Evolutionary conservation across 1,284 basidiomycete genomes (phyloP).

Genomic region (Anthracocystis walkeri): DNA sequence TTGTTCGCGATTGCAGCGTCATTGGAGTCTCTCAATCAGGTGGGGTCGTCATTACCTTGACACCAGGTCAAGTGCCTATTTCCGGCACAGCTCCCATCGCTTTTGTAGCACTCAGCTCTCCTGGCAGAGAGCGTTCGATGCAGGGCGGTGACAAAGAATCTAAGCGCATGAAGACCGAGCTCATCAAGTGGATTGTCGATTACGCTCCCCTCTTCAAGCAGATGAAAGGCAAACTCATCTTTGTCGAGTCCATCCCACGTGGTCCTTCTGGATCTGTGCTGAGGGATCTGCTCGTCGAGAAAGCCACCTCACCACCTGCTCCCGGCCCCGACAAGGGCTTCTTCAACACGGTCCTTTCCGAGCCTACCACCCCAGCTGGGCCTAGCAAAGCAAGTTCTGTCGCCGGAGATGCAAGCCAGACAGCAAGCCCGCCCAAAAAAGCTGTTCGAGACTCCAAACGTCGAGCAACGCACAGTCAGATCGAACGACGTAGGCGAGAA

Average conservation of each 20-base stretch:
- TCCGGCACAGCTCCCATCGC: conserved; percentile 19
- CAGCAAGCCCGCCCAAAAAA: conserved; percentile 35
- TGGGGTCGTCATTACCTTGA: conserved; percentile 17
- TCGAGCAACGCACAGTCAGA: conserved; percentile 64
- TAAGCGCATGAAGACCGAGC: conserved; percentile 45
- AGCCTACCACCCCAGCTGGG: conserved; percentile 16
- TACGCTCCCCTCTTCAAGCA: conserved; percentile 35
- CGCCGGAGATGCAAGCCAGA: conserved; percentile 1
- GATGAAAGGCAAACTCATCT: conserved; percentile 43
- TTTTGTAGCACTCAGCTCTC: conserved; percentile 37
- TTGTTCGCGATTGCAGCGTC: conserved; percentile 47
- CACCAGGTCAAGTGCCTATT: background rate
- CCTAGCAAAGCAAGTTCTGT: conserved; percentile 10
- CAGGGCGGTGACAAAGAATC: conserved; percentile 49
- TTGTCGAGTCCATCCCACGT: conserved; percentile 43
- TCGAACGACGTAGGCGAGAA: conserved; percentile 66
- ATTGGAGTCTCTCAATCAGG: conserved; percentile 29
- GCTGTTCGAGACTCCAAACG: conserved; percentile 55
- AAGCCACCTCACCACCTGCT: conserved; percentile 23
- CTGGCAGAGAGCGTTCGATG: conserved; percentile 32
- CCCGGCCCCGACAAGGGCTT: conserved; percentile 38
- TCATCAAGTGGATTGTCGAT: conserved; percentile 37
- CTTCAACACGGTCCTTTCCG: conserved; percentile 51
- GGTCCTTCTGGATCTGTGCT: conserved; percentile 12
- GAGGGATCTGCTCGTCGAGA: conserved; percentile 31